Percentiles rank a stretch among this genome's conserved stretches.
Conservation (phyloP, 2,329 filamentous ascomycete species). For the Colletotrichum horii region DNA sequence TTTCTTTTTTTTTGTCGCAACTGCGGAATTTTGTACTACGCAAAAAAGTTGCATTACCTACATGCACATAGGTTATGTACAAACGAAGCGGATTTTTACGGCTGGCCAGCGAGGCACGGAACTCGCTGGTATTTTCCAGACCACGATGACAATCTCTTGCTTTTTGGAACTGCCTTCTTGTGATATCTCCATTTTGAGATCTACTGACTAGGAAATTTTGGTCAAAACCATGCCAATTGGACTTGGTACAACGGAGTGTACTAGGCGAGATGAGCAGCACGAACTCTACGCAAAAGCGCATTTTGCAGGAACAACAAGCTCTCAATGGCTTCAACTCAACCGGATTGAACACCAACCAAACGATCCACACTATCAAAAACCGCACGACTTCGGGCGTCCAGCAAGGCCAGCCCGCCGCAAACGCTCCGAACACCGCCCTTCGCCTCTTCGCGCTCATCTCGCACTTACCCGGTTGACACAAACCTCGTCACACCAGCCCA, state of each 20-base stretch:
- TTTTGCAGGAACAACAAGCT: not conserved
- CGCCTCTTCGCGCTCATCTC: not conserved
- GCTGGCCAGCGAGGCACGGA: not conserved
- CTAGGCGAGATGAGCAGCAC: not conserved
- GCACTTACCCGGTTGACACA: not conserved
- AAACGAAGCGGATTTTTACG: constrained; percentile 1
- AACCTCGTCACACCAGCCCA: not conserved
- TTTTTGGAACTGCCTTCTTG: not conserved
- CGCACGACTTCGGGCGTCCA: not conserved
- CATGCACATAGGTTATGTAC: constrained; percentile 10
- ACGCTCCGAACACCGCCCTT: not conserved
- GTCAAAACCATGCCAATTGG: not conserved
- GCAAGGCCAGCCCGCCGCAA: not conserved
- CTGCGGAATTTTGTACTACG: not conserved
- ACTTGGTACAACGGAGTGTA: not conserved
- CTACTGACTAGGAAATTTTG: not conserved
- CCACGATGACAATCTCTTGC: not conserved
- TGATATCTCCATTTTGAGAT: not conserved
- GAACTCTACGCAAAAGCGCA: not conserved
- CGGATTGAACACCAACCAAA: not conserved
- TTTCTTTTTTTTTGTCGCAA: not conserved
- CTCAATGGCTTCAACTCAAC: not conserved
- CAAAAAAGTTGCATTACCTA: not conserved
- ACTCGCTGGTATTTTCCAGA: not conserved
- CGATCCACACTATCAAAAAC: not conserved